phyloP scores from a whole-genome alignment of 805 yeast genomes.

The Lipomyces japonicus region DNA sequence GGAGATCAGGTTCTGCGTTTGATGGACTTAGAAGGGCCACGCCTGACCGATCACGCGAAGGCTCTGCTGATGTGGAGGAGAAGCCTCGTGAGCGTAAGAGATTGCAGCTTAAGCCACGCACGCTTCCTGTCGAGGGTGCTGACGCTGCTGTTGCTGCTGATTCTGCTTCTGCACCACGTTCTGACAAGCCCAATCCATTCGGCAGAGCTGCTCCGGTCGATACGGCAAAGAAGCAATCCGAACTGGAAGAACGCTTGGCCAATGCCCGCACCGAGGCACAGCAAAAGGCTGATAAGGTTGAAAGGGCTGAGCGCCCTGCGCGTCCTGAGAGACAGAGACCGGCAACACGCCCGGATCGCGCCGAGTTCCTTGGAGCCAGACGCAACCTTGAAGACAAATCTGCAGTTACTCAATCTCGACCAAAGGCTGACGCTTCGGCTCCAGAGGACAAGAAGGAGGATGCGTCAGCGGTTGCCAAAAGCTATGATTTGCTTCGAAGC shows the following conservation, averaged over 20 bases:
- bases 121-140: constrained; percentile 25
- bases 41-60: constrained; percentile 5
- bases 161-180: constrained; percentile 37
- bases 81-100: constrained; percentile 38
- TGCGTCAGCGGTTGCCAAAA: constrained; percentile 15
- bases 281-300: constrained; percentile 8
- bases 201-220: constrained; percentile 87
- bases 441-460: constrained; percentile 20
- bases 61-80: constrained; percentile 37
- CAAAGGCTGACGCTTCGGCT: not conserved
- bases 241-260: constrained; percentile 47
- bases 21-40: constrained; percentile 2
- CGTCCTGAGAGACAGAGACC: not conserved
- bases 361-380: not conserved
- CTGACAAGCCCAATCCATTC: constrained; percentile 60
- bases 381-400: not conserved
- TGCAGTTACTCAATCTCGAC: not conserved
- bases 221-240: constrained; percentile 58
- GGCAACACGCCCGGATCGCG: not conserved
- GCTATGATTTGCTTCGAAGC: constrained; percentile 19
- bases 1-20: constrained; percentile 36
- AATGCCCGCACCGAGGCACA: constrained; percentile 7
- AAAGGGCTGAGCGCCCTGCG: constrained; percentile 10
- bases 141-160: constrained; percentile 37
- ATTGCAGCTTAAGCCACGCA: constrained; percentile 41